Evolutionary conservation across 345 rosid species (phyloP), one percentile per base, ranked within the genome.

Genomic region (Euphorbia lathyris): DNA sequence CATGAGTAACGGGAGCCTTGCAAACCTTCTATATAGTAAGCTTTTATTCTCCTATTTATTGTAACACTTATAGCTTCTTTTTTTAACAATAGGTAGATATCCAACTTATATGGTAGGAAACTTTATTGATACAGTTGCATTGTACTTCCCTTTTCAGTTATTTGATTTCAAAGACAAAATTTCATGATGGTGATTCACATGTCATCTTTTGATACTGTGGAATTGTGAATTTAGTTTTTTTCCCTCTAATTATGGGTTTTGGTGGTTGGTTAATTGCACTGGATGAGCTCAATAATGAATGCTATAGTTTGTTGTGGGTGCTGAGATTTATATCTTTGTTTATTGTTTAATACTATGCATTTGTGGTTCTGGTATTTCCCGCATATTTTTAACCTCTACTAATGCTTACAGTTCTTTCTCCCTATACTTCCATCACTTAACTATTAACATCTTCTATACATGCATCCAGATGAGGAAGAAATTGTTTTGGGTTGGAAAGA

Each of bases 1-100:
- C 91, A 95, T 95, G 99, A 88, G 92, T 82, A 92, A 88, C 53
- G 99, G 99, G 65, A 95, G 97, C 82, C 77, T 92, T 80, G 92
- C 84, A 74, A 87, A 84, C 83, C 86, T 79, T 76, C 82, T 95
- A 68, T 86, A 95, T 72, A 67, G 98, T 87, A 76, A 86, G 98
- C 75, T 78, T 56, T 58, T 12, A 53, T 38, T 23, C 66, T 66
- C 68, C 60, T 25, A 16, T 59, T 63, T 48, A n/a, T 48, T 76
- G 61, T n/a, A 53, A 55, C 51, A 61, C 20, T 42, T 71, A 20
- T 58, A 43, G 36, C 10, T 59, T 25, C 62, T 14, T 62, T 19
- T 53, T 1, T n/a, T 55, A n/a, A n/a, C n/a, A n/a, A n/a, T n/a
- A n/a, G 27, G 10, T 48, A 62, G 25, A n/a, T 52, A 20, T 22